Evolutionary conservation across 345 rosid genomes (phyloP), one percentile per base, ranked within the genome.

Genomic region (Pelargonium nanum): DNA sequence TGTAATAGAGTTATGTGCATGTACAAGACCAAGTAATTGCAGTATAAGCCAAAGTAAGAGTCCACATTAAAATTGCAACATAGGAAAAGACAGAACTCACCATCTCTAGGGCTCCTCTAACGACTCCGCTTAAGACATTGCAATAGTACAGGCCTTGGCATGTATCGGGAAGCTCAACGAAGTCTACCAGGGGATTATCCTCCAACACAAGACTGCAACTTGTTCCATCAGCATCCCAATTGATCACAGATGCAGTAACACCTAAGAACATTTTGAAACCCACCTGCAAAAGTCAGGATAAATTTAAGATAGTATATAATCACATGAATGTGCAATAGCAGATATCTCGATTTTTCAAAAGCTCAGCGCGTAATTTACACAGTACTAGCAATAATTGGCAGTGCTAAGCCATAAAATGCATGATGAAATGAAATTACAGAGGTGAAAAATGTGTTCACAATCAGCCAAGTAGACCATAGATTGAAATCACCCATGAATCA

Each of bases 201-300:
- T 87, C 96, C 75, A 92, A 80, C 69, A 87, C 58, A 55, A 89
- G 75, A 70, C 80, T 85, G 81, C 96, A 89, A 70, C 84, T 78
- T 53, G 93, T 89, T 24, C 96, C 98, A 26, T 92, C 91, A 34
- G 81, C 77, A 58, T 92, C 89, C 93, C 95, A 89, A 60, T 85
- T 92, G 63, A 72, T 68, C 59, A 89, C 95, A 26, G 95, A 80
- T 32, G 97, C 96, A 61, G 86, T 74, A 56, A 92, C 84, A 21
- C 98, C 97, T 24, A 92, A 74, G 68, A 92, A 92, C 98, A 92
- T 92, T 82, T 92, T 92, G 77, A 89, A 87, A 5, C 97, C 95
- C 64, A 89, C 93, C 93, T 89, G 80, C 21, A 61, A 32, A 56
- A 68, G 10, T 53, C n/a, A 63, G 25, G 63, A 21, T 40, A 60